phyloP scores from a whole-genome alignment of 2,329 filamentous ascomycete species.

The Aspergillus pseudoviridinutans region DNA sequence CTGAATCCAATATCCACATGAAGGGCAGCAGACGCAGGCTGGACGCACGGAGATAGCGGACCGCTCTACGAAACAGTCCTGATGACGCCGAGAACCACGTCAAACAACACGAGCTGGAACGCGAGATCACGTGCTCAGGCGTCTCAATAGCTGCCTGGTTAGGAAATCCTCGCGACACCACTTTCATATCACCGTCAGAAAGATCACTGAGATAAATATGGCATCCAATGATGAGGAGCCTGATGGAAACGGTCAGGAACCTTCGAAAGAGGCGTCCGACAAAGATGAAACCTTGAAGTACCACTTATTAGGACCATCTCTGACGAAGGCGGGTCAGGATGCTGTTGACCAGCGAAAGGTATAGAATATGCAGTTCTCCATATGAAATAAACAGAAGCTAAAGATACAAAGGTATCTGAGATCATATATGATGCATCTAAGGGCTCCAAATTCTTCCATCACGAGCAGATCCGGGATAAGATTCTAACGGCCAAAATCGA shows the following conservation, averaged over 20 bases:
- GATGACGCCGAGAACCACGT: constrained; percentile 10
- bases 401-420: constrained; percentile 68
- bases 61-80: neutral
- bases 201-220: constrained; percentile 18
- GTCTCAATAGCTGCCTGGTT: constrained; percentile 26
- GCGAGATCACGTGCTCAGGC: constrained; percentile 34
- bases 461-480: constrained; percentile 79
- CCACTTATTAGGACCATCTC: constrained; percentile 79
- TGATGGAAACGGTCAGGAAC: constrained; percentile 4
- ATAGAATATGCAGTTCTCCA: constrained; percentile 11
- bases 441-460: constrained; percentile 92
- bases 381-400: constrained; percentile 2
- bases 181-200: neutral
- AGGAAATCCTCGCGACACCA: constrained; percentile 9
- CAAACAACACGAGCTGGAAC: constrained; percentile 22
- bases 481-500: constrained; percentile 81
- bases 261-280: constrained; percentile 2
- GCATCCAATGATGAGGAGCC: constrained; percentile 16
- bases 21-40: constrained; percentile 10
- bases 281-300: constrained; percentile 74
- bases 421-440: constrained; percentile 97
- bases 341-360: constrained; percentile 87
- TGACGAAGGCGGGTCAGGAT: constrained; percentile 92
- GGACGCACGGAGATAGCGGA: neutral
- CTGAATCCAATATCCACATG: constrained; percentile 64